Evolutionary conservation across 208 protist species (phyloP).

Genomic region (Tritrichomonas musculus): DNA sequence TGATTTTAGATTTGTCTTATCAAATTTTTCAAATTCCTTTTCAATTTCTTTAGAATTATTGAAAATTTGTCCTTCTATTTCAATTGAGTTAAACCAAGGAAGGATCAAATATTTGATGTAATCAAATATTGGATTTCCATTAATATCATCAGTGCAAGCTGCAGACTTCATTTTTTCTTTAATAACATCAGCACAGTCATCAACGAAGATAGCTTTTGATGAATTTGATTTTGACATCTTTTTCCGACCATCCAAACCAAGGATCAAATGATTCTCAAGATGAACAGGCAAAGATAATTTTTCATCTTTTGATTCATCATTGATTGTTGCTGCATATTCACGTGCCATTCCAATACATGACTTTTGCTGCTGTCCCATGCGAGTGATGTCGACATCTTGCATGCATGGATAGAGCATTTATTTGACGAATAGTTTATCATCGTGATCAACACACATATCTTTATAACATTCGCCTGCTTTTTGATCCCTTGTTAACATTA

Average conservation of each 20-base stretch:
- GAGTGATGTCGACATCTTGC: conserved; percentile 91
- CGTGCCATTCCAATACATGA: conserved; percentile 99
- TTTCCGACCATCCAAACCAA: conserved; percentile 42
- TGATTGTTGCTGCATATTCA: conserved; percentile 96
- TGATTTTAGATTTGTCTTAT: neutral
- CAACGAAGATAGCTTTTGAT: conserved; percentile 98
- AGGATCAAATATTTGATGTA: conserved; percentile 30
- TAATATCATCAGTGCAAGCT: neutral
- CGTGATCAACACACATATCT: conserved; percentile 95
- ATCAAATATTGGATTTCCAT: neutral
- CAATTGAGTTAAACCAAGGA: too few species aligned
- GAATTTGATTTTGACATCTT: conserved; percentile 94
- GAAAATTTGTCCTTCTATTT: neutral
- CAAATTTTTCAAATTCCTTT: neutral
- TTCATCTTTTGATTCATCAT: too few species aligned
- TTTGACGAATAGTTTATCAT: conserved; percentile 76
- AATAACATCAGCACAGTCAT: conserved; percentile 85
- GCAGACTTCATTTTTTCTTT: conserved; percentile 77
- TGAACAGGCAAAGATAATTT: conserved; percentile 72
- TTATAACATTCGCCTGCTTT: conserved; percentile 92
- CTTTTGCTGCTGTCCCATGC: conserved; percentile 96
- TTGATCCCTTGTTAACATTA: conserved; percentile 57
- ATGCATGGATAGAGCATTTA: conserved; percentile 98
- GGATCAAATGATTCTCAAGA: conserved; percentile 74
- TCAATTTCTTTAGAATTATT: neutral